These are phyloP conservation scores for Fusarium longipes DNA, from an alignment of 2,329 filamentous ascomycete species.

Conservation along the genomic window DNA sequence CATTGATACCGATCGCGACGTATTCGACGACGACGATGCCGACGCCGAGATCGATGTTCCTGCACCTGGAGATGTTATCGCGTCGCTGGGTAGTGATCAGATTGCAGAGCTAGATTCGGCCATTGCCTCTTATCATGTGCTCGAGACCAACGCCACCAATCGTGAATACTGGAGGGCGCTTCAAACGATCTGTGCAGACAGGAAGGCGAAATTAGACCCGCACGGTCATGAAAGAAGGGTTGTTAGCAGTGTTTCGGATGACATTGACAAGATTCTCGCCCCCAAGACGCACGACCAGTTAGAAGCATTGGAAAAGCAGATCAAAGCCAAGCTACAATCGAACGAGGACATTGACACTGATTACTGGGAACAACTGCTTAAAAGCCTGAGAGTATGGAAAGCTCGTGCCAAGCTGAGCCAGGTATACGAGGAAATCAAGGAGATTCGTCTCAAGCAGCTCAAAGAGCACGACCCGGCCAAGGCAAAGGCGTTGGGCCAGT, in stretches of 20 bases:
- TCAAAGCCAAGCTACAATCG: constrained; percentile 84
- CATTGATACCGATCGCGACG: constrained; percentile 84
- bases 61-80: constrained; percentile 83
- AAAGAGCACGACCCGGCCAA: constrained; percentile 75
- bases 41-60: constrained; percentile 80
- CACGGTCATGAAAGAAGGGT: constrained; percentile 75
- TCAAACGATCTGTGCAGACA: constrained; percentile 83
- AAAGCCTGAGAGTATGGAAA: constrained; percentile 89
- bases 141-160: constrained; percentile 83
- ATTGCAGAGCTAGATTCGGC: constrained; percentile 83
- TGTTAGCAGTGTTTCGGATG: constrained; percentile 82
- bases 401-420: constrained; percentile 85
- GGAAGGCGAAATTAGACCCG: constrained; percentile 72
- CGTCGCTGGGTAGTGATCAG: constrained; percentile 73
- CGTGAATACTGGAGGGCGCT: constrained; percentile 94
- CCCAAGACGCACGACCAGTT: constrained; percentile 90
- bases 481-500: constrained; percentile 55
- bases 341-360: constrained; percentile 95
- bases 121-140: constrained; percentile 79
- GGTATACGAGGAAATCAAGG: constrained; percentile 80
- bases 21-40: constrained; percentile 85
- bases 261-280: constrained; percentile 87
- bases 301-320: constrained; percentile 87
- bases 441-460: constrained; percentile 74
- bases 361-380: constrained; percentile 95